Conservation (phyloP, 1,284 basidiomycete species). For the Mycena sp. region DNA sequence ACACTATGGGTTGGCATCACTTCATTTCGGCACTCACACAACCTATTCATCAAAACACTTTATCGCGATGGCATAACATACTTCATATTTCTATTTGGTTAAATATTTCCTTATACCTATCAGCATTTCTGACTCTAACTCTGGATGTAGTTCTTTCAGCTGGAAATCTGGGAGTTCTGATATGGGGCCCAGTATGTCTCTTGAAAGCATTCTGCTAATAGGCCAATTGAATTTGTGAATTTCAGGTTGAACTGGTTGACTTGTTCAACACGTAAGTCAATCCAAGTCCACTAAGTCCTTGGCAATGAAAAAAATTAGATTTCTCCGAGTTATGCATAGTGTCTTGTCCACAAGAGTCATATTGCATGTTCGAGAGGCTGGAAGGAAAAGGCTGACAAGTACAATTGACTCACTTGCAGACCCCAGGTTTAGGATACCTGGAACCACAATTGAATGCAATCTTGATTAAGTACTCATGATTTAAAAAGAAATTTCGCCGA, state of each 20-base stretch:
- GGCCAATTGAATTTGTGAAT: background rate
- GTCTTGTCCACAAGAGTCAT: slow-evolving; percentile 9
- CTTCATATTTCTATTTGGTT: slow-evolving; percentile 23
- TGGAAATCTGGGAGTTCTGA: slow-evolving; percentile 3
- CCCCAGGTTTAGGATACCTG: slow-evolving; percentile 4
- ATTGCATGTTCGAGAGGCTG: slow-evolving; percentile 1
- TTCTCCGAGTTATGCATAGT: slow-evolving; percentile 15
- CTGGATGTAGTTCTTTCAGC: slow-evolving; percentile 1
- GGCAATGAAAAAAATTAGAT: background rate
- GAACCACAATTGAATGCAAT: background rate
- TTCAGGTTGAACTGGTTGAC: slow-evolving; percentile 13
- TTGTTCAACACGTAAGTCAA: slow-evolving; percentile 12
- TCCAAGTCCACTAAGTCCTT: background rate
- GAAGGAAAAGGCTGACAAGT: background rate
- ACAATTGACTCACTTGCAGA: background rate
- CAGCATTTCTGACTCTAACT: background rate
- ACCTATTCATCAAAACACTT: slow-evolving; percentile 10
- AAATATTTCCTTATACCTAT: background rate
- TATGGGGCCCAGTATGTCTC: slow-evolving; percentile 10
- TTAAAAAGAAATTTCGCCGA: too few species aligned
- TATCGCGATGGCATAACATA: slow-evolving; percentile 28
- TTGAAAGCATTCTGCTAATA: background rate
- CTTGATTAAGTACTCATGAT: too few species aligned
- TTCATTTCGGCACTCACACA: slow-evolving; percentile 17
- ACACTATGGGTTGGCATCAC: slow-evolving; percentile 24